Evolutionary conservation across 345 rosid genomes (phyloP).

Genomic region (Aegle marmelos): DNA sequence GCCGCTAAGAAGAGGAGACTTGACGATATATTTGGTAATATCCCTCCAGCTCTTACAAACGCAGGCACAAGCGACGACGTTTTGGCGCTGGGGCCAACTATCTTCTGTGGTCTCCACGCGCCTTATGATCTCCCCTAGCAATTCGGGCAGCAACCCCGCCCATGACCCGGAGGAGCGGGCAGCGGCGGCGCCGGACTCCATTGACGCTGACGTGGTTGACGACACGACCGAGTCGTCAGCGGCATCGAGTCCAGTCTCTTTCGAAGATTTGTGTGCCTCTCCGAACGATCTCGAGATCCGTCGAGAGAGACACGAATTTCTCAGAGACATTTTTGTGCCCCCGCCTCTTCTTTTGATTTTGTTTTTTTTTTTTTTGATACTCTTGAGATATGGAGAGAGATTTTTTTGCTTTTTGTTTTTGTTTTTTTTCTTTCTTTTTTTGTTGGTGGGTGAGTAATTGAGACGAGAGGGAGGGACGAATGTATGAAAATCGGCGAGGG

Average conservation of each 20-base stretch:
- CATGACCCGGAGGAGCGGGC: conserved; percentile 40
- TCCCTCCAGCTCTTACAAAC: conserved; percentile 92
- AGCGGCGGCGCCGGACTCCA: conserved; percentile 22
- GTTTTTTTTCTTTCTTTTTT: background rate
- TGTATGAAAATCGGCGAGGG: background rate
- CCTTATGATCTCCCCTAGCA: conserved; percentile 69
- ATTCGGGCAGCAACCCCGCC: conserved; percentile 78
- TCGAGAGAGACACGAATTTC: conserved; percentile 54
- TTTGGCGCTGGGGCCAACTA: conserved; percentile 69
- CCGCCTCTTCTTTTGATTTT: background rate
- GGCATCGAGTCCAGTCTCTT: background rate
- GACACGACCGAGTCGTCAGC: conserved; percentile 18
- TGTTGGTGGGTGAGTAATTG: background rate
- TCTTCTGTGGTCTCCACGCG: conserved; percentile 76
- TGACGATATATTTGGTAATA: conserved; percentile 53
- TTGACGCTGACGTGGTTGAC: background rate
- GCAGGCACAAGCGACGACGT: conserved; percentile 72
- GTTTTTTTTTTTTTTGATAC: background rate
- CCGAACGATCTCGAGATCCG: conserved; percentile 56
- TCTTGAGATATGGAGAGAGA: background rate
- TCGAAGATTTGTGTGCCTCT: conserved; percentile 18
- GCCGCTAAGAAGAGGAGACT: conserved; percentile 38
- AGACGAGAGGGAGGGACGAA: background rate
- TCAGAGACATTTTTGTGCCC: conserved; percentile 44
- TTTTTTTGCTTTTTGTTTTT: background rate